Conservation (phyloP, 2,329 filamentous ascomycete genomes). For the Cercospora zeae-maydis region DNA sequence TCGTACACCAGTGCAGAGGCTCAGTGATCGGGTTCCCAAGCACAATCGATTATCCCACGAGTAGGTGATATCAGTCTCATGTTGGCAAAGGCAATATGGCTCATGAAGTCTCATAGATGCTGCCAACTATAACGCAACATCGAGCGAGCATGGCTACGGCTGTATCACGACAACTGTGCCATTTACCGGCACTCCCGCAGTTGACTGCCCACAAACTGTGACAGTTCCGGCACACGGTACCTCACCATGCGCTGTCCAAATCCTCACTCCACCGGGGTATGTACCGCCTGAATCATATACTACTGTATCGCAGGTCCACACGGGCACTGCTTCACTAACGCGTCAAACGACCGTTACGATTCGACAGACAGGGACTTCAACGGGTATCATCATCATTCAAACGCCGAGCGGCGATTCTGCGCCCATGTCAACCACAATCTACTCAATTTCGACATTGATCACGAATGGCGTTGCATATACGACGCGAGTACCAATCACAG, state of each 20-base stretch:
- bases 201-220: not conserved
- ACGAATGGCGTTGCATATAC: conserved; percentile 1
- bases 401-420: not conserved
- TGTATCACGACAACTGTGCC: conserved; percentile 3
- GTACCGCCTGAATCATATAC: not conserved
- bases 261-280: not conserved
- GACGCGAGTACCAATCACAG: not conserved
- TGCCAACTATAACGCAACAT: conserved; percentile 7
- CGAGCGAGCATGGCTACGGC: not conserved
- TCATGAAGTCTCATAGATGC: not conserved
- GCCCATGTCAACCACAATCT: not conserved
- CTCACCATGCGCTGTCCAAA: not conserved
- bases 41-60: conserved; percentile 14
- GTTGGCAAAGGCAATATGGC: not conserved
- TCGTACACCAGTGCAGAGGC: conserved; percentile 15
- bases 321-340: conserved; percentile 1
- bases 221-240: not conserved
- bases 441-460: not conserved
- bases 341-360: conserved; percentile 7
- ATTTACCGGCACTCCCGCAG: conserved; percentile 1
- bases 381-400: conserved; percentile 12
- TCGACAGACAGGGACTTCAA: conserved; percentile 4
- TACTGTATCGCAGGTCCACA: not conserved
- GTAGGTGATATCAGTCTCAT: not conserved
- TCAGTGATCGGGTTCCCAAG: conserved; percentile 15